These are phyloP conservation scores for Byssoonygena ceratinophila DNA, from an alignment of 2,329 filamentous ascomycete species.

Conservation along the genomic window DNA sequence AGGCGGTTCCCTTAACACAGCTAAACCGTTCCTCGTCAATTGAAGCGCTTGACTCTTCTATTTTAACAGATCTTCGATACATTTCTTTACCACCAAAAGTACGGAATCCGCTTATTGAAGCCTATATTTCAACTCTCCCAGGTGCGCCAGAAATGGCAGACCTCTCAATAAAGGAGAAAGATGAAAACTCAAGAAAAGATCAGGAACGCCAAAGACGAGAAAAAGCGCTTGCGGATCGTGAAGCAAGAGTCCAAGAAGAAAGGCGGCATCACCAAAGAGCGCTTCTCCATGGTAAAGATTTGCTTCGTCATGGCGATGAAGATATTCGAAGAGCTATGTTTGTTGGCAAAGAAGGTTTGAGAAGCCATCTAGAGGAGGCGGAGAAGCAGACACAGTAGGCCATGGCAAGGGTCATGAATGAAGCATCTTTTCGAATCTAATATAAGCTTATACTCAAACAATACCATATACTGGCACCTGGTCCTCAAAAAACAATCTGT, in stretches of 20 bases:
- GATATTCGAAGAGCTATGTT: constrained; percentile 38
- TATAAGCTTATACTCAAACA: neutral
- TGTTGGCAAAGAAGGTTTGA: constrained; percentile 34
- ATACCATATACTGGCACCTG: neutral
- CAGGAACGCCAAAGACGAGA: constrained; percentile 37
- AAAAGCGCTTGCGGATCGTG: constrained; percentile 34
- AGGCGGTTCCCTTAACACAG: constrained; percentile 32
- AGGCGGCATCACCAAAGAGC: constrained; percentile 33
- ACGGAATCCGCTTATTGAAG: constrained; percentile 34
- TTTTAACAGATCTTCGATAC: constrained; percentile 38
- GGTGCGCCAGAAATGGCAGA: constrained; percentile 29
- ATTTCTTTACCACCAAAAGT: constrained; percentile 32
- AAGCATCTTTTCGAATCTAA: neutral
- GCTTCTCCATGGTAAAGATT: constrained; percentile 32
- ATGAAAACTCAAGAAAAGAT: constrained; percentile 29
- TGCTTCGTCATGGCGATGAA: constrained; percentile 35
- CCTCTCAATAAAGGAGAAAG: constrained; percentile 31
- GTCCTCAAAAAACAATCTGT: no score
- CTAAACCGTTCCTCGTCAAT: constrained; percentile 33
- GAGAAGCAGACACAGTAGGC: neutral
- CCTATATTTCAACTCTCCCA: constrained; percentile 36
- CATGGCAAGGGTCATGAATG: neutral
- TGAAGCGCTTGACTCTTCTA: constrained; percentile 31
- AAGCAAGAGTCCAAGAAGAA: constrained; percentile 36
- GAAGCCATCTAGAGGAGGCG: constrained; percentile 18